Evolutionary conservation across 331 rosid species (phyloP).

Genomic region (Quercus tomentella): DNA sequence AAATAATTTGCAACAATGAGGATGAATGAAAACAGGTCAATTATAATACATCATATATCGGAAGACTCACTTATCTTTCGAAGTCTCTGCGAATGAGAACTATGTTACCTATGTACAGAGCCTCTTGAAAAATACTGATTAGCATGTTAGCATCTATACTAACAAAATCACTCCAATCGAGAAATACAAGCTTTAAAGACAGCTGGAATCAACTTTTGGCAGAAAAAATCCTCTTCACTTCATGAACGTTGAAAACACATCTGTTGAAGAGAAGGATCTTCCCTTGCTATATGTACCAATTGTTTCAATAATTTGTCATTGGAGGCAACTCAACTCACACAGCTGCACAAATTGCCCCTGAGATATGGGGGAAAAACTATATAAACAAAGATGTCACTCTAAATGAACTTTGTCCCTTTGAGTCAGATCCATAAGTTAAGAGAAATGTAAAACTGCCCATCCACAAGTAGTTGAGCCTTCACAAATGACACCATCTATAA

Average conservation of each 20-base stretch:
- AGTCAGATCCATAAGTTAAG: neutral
- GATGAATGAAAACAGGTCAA: neutral
- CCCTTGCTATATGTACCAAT: conserved; percentile 14
- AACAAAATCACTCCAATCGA: conserved; percentile 7
- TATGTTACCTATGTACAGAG: conserved; percentile 12
- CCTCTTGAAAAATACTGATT: conserved; percentile 14
- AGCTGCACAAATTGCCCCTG: conserved; percentile 68
- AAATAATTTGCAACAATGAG: neutral
- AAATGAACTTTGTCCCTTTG: neutral
- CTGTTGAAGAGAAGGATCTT: conserved; percentile 13
- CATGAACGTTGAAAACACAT: conserved; percentile 10
- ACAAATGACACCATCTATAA: neutral
- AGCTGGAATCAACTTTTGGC: conserved; percentile 21
- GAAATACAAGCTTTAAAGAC: conserved; percentile 14
- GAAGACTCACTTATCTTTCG: conserved; percentile 9
- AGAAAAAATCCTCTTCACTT: conserved; percentile 8
- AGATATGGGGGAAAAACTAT: neutral
- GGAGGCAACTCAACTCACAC: conserved; percentile 30
- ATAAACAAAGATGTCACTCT: neutral
- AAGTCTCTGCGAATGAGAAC: conserved; percentile 4
- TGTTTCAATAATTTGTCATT: conserved; percentile 3
- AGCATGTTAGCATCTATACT: conserved; percentile 16
- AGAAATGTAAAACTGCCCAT: neutral
- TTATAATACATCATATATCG: conserved; percentile 22
- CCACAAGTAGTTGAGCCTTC: neutral